phyloP scores from a whole-genome alignment of 306 rosid species.

The Fagus crenata region DNA sequence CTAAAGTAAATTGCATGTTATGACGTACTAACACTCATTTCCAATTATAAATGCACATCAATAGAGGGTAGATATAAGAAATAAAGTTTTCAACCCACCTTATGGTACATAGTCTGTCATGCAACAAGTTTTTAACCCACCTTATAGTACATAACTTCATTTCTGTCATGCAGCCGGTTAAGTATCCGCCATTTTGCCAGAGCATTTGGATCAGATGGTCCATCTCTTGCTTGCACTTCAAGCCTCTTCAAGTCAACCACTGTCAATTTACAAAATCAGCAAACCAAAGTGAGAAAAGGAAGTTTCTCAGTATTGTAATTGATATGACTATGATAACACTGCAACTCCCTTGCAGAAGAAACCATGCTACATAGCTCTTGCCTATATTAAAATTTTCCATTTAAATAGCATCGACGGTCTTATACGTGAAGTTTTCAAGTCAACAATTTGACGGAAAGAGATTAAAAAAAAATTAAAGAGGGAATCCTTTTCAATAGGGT shows the following conservation, averaged over 20 bases:
- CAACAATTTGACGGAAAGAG: no score
- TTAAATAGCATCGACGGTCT: no score
- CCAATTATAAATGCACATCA: background rate
- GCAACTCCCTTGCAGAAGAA: no score
- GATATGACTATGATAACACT: no score
- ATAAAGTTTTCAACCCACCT: slow-evolving; percentile 49
- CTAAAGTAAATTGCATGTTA: background rate
- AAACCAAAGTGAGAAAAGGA: background rate
- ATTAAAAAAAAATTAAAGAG: no score
- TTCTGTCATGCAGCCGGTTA: slow-evolving; percentile 94
- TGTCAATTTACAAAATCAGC: slow-evolving; percentile 33
- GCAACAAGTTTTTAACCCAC: slow-evolving; percentile 58
- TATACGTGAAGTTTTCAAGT: no score
- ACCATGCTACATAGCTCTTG: no score
- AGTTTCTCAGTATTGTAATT: no score
- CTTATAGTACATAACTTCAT: slow-evolving; percentile 94
- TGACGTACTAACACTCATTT: background rate
- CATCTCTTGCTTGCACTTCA: slow-evolving; percentile 94
- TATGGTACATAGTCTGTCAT: slow-evolving; percentile 96
- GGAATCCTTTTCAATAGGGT: no score
- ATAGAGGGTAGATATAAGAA: background rate
- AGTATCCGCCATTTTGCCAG: slow-evolving; percentile 98
- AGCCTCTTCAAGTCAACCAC: slow-evolving; percentile 95
- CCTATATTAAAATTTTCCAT: no score
- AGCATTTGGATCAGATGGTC: slow-evolving; percentile 95